phyloP scores from a whole-genome alignment of 306 rosid species.

The Ormosia emarginata region DNA sequence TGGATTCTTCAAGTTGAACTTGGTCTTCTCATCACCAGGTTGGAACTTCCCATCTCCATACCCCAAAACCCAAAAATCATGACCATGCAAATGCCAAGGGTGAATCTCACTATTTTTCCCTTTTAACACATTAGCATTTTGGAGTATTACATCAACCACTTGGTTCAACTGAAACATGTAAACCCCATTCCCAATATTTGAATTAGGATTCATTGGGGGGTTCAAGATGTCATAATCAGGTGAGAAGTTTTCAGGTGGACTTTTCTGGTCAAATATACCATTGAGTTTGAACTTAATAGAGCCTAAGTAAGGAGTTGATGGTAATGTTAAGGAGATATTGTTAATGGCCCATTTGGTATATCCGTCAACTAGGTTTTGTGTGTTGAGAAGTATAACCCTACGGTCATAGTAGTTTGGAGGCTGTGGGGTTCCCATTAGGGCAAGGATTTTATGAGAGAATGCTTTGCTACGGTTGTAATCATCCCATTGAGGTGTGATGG shows the following conservation, averaged over 20 bases:
- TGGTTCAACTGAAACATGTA: conserved; percentile 31
- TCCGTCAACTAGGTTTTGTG: conserved; percentile 57
- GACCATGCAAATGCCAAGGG: conserved; percentile 83
- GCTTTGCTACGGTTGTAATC: conserved; percentile 44
- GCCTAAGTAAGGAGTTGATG: conserved; percentile 59
- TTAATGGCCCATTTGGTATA: conserved; percentile 63
- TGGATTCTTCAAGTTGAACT: conserved; percentile 55
- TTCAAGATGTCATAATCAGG: conserved; percentile 34
- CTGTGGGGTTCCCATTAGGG: conserved; percentile 34
- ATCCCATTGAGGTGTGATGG: conserved; percentile 55
- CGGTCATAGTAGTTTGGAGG: conserved; percentile 45
- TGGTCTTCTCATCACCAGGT: conserved; percentile 14
- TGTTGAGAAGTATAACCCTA: conserved; percentile 59
- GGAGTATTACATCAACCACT: conserved; percentile 58
- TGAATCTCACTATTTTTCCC: conserved; percentile 47
- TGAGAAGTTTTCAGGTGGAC: conserved; percentile 47
- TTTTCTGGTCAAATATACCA: conserved; percentile 17
- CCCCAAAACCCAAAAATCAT: conserved; percentile 79
- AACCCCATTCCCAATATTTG: conserved; percentile 39
- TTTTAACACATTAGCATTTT: conserved; percentile 44
- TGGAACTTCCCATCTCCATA: conserved; percentile 67
- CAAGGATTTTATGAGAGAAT: conserved; percentile 30
- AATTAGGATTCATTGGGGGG: conserved; percentile 34
- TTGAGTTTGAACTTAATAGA: conserved; percentile 37
- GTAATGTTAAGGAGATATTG: conserved; percentile 50